phyloP scores from a whole-genome alignment of 345 rosid species.

The Populus euphratica region DNA sequence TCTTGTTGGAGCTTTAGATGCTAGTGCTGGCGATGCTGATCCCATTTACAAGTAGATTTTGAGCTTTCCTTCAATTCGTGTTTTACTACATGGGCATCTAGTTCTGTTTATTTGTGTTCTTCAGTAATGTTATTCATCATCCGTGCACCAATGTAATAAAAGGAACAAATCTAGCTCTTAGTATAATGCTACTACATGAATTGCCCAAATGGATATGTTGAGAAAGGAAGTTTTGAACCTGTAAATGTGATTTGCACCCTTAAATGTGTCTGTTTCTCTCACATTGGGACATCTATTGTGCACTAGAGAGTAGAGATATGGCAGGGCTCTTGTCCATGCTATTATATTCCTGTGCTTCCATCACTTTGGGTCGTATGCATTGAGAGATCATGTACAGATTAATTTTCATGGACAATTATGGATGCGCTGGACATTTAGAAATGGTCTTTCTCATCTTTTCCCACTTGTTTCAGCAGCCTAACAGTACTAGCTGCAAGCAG shows the following conservation, averaged over 20 bases:
- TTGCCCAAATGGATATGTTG: background rate
- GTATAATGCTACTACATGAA: background rate
- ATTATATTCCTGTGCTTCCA: too few species aligned
- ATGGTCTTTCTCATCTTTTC: background rate
- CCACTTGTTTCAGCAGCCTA: background rate
- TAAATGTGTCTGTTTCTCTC: background rate
- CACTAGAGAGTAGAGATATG: background rate
- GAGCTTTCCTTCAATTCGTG: too few species aligned
- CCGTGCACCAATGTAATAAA: background rate
- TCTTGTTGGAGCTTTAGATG: slow-evolving; percentile 18
- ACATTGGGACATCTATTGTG: background rate
- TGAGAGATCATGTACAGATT: too few species aligned
- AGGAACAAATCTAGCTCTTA: background rate
- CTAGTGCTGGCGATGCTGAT: slow-evolving; percentile 29
- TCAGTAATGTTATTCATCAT: background rate
- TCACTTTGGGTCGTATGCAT: too few species aligned
- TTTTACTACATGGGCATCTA: background rate
- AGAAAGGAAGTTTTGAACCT: background rate
- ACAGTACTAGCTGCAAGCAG: background rate
- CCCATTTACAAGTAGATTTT: slow-evolving; percentile 24
- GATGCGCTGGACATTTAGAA: background rate
- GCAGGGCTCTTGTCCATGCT: too few species aligned
- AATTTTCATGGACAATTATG: background rate
- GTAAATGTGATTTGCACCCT: background rate
- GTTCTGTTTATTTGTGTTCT: background rate